Evolutionary conservation across 2,329 filamentous ascomycete species (phyloP).

Genomic region (Didymellaceae sp.): DNA sequence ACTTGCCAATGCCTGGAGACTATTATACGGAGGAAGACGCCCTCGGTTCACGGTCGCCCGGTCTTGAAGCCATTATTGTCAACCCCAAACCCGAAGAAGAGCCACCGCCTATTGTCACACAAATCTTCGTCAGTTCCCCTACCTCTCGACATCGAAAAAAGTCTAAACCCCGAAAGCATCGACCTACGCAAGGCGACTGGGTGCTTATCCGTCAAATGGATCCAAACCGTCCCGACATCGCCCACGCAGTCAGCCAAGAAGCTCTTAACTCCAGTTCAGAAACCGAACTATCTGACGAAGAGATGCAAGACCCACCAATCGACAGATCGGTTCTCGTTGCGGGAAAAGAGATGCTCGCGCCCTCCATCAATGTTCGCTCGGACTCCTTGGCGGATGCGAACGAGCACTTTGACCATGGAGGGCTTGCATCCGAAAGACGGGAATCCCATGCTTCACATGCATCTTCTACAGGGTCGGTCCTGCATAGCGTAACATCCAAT

Average conservation of each 20-base stretch:
- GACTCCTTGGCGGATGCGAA: slow-evolving; percentile 12
- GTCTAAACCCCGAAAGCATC: slow-evolving; percentile 61
- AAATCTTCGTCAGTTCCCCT: slow-evolving; percentile 49
- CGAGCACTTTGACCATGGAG: background rate
- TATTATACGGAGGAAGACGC: slow-evolving; percentile 62
- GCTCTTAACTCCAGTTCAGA: slow-evolving; percentile 57
- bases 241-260: slow-evolving; percentile 61
- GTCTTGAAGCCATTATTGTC: slow-evolving; percentile 51
- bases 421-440: slow-evolving; percentile 6
- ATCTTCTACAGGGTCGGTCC: slow-evolving; percentile 13
- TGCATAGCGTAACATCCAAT: slow-evolving; percentile 15
- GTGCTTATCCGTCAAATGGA: slow-evolving; percentile 71
- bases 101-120: slow-evolving; percentile 51
- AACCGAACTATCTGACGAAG: slow-evolving; percentile 54
- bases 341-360: background rate
- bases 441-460: slow-evolving; percentile 17
- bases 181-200: slow-evolving; percentile 66
- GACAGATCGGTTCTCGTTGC: slow-evolving; percentile 15
- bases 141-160: slow-evolving; percentile 54
- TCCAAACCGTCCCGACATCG: slow-evolving; percentile 70
- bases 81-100: slow-evolving; percentile 60
- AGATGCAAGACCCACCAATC: slow-evolving; percentile 35
- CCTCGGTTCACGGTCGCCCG: slow-evolving; percentile 49
- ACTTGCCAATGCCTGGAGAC: slow-evolving; percentile 39
- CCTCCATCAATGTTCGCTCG: background rate